Conservation (phyloP, 2,329 filamentous ascomycete species). For the Colletotrichum sp. region DNA sequence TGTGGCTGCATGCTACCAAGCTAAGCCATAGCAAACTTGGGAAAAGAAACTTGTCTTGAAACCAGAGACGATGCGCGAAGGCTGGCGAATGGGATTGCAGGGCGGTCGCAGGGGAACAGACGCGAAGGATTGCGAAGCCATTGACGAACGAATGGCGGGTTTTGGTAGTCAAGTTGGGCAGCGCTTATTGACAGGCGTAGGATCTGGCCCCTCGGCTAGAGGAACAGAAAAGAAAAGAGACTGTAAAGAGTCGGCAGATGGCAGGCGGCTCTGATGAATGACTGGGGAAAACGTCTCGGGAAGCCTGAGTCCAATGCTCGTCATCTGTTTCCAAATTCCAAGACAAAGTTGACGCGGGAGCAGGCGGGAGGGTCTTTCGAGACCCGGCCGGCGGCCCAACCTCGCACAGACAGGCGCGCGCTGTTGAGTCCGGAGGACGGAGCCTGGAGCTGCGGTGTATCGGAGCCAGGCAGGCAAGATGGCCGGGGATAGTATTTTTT, state of each 20-base stretch:
- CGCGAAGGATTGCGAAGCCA: slow-evolving; percentile 16
- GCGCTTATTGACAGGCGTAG: background rate
- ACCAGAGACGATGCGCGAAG: background rate
- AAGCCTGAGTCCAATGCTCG: background rate
- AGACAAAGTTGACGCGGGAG: background rate
- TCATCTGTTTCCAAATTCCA: background rate
- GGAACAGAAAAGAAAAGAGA: background rate
- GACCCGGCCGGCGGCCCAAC: slow-evolving; percentile 1
- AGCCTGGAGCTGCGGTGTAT: background rate
- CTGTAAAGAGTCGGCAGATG: background rate
- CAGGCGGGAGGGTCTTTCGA: background rate
- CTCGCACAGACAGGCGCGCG: slow-evolving; percentile 13
- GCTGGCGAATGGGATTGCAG: background rate
- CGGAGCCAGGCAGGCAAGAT: background rate
- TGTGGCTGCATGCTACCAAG: slow-evolving; percentile 3
- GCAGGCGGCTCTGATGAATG: background rate
- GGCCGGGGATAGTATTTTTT: background rate
- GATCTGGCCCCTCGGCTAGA: background rate
- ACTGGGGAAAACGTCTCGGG: background rate
- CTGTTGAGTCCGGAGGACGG: background rate
- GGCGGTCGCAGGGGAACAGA: background rate
- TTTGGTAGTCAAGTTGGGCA: background rate
- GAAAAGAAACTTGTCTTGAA: background rate
- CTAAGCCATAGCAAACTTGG: background rate
- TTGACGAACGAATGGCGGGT: background rate